phyloP scores from a whole-genome alignment of 306 rosid species.

The Fagus sylvatica region DNA sequence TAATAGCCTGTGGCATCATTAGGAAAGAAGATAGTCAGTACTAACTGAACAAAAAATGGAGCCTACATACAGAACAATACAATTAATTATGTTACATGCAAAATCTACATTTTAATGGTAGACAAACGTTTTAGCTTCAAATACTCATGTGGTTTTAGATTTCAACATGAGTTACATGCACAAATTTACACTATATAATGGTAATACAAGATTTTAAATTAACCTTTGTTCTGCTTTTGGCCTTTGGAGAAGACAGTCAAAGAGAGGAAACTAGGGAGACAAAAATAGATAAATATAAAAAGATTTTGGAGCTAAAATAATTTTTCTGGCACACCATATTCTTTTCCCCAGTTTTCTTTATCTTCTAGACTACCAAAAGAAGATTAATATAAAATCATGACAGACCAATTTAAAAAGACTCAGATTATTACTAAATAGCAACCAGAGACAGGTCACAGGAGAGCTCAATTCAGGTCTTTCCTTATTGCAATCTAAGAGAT shows the following conservation, averaged over 20 bases:
- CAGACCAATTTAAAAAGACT: too few relatives aligned
- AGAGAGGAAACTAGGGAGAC: background rate
- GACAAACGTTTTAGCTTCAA: background rate
- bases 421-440: too few relatives aligned
- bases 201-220: background rate
- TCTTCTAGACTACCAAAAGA: background rate
- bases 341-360: background rate
- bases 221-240: background rate
- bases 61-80: background rate
- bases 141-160: too few relatives aligned
- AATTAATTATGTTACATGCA: background rate
- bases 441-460: too few relatives aligned
- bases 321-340: background rate
- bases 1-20: slow-evolving; percentile 55
- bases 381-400: too few relatives aligned
- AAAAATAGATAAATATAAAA: background rate
- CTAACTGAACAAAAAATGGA: background rate
- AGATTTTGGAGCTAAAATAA: background rate
- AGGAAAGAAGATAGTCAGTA: slow-evolving; percentile 10
- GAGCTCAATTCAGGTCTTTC: too few relatives aligned
- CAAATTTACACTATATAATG: background rate
- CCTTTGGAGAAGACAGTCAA: background rate
- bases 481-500: too few relatives aligned
- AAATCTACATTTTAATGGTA: background rate
- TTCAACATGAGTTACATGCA: too few relatives aligned